Conservation (phyloP, 257 asterid species). For the Phtheirospermum japonicum region DNA sequence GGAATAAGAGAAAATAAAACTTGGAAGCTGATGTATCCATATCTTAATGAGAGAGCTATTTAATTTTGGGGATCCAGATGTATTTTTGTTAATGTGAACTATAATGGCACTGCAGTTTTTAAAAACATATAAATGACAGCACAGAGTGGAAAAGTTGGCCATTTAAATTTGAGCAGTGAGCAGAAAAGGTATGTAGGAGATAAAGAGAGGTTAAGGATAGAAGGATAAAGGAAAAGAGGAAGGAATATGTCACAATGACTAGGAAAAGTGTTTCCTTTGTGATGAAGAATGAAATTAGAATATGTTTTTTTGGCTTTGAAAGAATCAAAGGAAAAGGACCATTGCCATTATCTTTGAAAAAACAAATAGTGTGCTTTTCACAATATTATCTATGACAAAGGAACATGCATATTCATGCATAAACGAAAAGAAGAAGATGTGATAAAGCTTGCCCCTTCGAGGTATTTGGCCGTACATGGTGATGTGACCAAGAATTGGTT, state of each 20-base stretch:
- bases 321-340: conserved; percentile 31
- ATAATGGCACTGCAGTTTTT: conserved; percentile 12
- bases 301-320: conserved; percentile 41
- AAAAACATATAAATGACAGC: conserved; percentile 13
- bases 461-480: too few species aligned
- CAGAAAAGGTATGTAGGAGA: conserved; percentile 14
- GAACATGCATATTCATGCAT: conserved; percentile 1
- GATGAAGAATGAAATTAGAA: conserved; percentile 53
- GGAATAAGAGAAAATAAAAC: conserved; percentile 31
- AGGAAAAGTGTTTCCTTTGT: conserved; percentile 67
- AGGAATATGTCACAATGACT: conserved; percentile 42
- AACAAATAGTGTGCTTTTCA: too few species aligned
- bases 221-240: conserved; percentile 44
- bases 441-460: too few species aligned
- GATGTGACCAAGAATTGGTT: too few species aligned
- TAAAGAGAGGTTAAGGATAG: conserved; percentile 26
- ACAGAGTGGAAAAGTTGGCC: conserved; percentile 30
- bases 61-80: conserved; percentile 19
- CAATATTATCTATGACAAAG: not conserved
- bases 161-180: conserved; percentile 27
- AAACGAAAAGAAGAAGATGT: not conserved
- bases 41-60: conserved; percentile 23
- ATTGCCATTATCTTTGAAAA: too few species aligned
- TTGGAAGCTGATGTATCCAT: conserved; percentile 44
- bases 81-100: conserved; percentile 23